phyloP scores from a whole-genome alignment of 805 yeast species.

The Cyberlindnera maclurae region DNA sequence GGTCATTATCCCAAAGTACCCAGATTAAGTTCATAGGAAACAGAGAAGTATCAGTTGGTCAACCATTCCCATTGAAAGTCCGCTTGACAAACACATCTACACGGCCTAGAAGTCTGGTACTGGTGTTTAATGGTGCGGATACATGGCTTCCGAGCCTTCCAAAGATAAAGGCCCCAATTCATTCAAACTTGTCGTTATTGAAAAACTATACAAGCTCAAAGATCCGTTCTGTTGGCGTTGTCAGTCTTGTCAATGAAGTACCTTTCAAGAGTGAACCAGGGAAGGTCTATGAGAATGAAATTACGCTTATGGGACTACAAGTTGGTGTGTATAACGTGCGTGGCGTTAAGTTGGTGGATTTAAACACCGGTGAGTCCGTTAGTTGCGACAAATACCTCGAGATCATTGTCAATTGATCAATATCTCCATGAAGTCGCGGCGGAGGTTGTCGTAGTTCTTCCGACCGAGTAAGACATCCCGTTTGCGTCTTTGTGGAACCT shows the following conservation, averaged over 20 bases:
- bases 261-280: constrained; percentile 47
- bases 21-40: constrained; percentile 56
- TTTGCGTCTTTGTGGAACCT: constrained; percentile 24
- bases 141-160: constrained; percentile 19
- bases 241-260: constrained; percentile 60
- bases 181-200: constrained; percentile 21
- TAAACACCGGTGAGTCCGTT: constrained; percentile 55
- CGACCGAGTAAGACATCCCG: constrained; percentile 20
- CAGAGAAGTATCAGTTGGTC: constrained; percentile 52
- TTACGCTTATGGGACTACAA: constrained; percentile 53
- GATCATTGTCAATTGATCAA: constrained; percentile 39
- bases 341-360: constrained; percentile 61
- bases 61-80: constrained; percentile 53
- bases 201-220: constrained; percentile 32
- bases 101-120: constrained; percentile 43
- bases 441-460: constrained; percentile 23
- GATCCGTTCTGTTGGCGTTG: constrained; percentile 45
- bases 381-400: constrained; percentile 68
- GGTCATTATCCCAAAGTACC: constrained; percentile 26
- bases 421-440: constrained; percentile 26
- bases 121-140: constrained; percentile 28
- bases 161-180: constrained; percentile 18
- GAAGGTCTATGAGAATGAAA: constrained; percentile 55
- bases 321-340: constrained; percentile 58
- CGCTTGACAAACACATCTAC: constrained; percentile 57